Evolutionary conservation across 805 yeast species (phyloP).

Genomic region (Wickerhamomyces kurtzmanii): DNA sequence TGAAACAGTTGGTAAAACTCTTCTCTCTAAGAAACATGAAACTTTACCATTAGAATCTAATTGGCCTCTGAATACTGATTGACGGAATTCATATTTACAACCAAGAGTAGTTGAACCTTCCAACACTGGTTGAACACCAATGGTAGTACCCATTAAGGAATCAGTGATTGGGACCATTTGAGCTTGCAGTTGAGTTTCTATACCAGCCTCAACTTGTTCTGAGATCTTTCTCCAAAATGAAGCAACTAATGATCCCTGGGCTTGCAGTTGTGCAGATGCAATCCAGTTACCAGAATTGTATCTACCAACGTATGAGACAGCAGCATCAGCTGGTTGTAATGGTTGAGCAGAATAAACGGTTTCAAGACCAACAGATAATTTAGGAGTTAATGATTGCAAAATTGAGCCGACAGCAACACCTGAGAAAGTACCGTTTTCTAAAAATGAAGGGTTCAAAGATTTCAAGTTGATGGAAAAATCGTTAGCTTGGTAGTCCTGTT

Average conservation of each 20-base stretch:
- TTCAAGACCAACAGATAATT: constrained; percentile 84
- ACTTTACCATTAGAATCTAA: constrained; percentile 88
- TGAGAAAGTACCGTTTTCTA: constrained; percentile 58
- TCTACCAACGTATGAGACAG: constrained; percentile 83
- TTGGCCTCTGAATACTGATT: constrained; percentile 91
- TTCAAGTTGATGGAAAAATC: constrained; percentile 88
- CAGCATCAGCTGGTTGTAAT: constrained; percentile 80
- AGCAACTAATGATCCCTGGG: constrained; percentile 81
- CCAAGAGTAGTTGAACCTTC: constrained; percentile 93
- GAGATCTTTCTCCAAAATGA: constrained; percentile 93
- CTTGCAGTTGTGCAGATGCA: constrained; percentile 87
- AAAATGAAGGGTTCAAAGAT: constrained; percentile 78
- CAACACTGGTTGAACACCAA: constrained; percentile 74
- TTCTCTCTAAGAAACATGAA: constrained; percentile 83
- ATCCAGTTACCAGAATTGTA: constrained; percentile 87
- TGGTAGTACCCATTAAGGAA: constrained; percentile 67
- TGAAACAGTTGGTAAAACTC: constrained; percentile 85
- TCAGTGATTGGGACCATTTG: constrained; percentile 65
- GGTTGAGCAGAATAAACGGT: constrained; percentile 77
- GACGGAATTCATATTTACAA: constrained; percentile 97
- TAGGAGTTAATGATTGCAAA: constrained; percentile 81
- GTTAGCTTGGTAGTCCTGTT: constrained; percentile 87
- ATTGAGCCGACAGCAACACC: constrained; percentile 92
- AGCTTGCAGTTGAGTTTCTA: constrained; percentile 78
- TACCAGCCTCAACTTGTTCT: constrained; percentile 90